phyloP scores from a whole-genome alignment of 2,329 filamentous ascomycete species.

The Penicillium nordicum region DNA sequence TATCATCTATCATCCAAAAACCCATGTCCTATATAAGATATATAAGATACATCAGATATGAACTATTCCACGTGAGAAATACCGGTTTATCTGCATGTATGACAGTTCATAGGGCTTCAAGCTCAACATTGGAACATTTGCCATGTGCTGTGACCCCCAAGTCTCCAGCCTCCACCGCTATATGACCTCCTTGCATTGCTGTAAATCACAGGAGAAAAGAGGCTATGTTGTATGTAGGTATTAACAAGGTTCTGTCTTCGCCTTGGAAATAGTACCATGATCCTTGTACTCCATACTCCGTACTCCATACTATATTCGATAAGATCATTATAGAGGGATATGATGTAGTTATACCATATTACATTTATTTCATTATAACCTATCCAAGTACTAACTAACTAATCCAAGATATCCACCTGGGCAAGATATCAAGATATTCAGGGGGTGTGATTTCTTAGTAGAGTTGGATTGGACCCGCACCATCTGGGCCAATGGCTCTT shows the following conservation, averaged over 20 bases:
- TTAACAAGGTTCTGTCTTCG: neutral
- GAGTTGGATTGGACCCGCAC: neutral
- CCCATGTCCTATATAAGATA: neutral
- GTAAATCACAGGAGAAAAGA: neutral
- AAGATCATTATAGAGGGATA: neutral
- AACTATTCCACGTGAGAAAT: neutral
- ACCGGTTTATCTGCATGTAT: neutral
- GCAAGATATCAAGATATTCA: too few species aligned
- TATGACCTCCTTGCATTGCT: constrained; percentile 11
- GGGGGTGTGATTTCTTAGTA: too few species aligned
- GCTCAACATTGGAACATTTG: neutral
- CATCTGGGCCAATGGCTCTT: too few species aligned
- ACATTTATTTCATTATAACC: neutral
- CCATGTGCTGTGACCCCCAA: constrained; percentile 7
- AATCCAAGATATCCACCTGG: too few species aligned
- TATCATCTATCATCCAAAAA: neutral
- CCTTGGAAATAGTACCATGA: neutral
- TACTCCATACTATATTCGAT: too few species aligned
- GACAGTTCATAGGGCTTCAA: neutral
- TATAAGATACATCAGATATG: neutral
- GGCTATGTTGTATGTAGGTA: neutral
- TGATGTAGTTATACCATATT: neutral
- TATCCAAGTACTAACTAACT: too few species aligned
- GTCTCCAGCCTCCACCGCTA: constrained; percentile 1
- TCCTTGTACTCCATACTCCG: neutral